A percentile compares a stretch with the other conserved stretches of the same genome.
Evolutionary conservation across 1,284 basidiomycete species (phyloP).

Genomic region (Fomitopsis schrenkii): DNA sequence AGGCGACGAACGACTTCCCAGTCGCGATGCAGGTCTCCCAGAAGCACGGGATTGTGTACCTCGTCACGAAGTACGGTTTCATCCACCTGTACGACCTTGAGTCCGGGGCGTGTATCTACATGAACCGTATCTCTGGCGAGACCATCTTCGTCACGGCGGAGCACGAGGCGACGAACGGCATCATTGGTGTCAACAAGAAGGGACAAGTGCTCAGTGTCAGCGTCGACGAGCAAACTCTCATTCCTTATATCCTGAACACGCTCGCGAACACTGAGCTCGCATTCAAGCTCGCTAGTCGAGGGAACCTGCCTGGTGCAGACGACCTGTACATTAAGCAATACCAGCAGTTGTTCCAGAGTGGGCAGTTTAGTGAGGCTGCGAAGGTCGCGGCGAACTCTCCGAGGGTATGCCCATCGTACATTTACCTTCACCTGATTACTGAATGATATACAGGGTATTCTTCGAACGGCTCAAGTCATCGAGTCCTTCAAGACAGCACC

Average conservation of each 20-base stretch:
- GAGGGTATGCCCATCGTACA: constrained; percentile 44
- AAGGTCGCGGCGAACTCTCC: constrained; percentile 99
- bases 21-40: constrained; percentile 99
- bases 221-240: constrained; percentile 94
- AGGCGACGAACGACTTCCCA: constrained; percentile 99
- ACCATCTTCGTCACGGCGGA: constrained; percentile 99
- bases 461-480: constrained; percentile 94
- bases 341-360: constrained; percentile 87
- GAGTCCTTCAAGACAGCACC: constrained; percentile 98
- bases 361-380: constrained; percentile 94
- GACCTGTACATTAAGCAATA: constrained; percentile 97
- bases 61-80: constrained; percentile 99
- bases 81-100: constrained; percentile 99
- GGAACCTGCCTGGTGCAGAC: constrained; percentile 97
- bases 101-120: constrained; percentile 98
- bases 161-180: constrained; percentile 91
- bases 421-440: background rate
- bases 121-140: constrained; percentile 99
- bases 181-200: constrained; percentile 99
- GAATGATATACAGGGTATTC: constrained; percentile 67
- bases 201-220: constrained; percentile 97
- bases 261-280: constrained; percentile 98
- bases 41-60: constrained; percentile 95
- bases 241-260: constrained; percentile 92
- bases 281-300: constrained; percentile 96